Evolutionary conservation across 2,329 filamentous ascomycete species (phyloP).

Genomic region (Aspergillus sp.): DNA sequence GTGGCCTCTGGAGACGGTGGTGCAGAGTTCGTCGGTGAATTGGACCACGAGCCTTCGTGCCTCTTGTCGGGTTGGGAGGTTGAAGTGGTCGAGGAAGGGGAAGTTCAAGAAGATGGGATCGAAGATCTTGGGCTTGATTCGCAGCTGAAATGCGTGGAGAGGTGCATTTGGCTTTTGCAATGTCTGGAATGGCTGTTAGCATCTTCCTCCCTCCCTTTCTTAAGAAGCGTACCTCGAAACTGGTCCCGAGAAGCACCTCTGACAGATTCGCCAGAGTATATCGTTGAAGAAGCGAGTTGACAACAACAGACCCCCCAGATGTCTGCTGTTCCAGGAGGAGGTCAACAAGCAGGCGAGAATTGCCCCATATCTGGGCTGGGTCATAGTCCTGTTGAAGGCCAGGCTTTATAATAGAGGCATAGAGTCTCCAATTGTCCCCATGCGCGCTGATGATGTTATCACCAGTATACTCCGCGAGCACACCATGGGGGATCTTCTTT

Average conservation of each 20-base stretch:
- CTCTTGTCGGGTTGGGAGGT: slow-evolving; percentile 25
- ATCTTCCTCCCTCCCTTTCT: background rate
- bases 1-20: background rate
- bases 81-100: slow-evolving; percentile 28
- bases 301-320: background rate
- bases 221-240: background rate
- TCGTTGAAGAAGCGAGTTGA: slow-evolving; percentile 9
- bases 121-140: slow-evolving; percentile 35
- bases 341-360: no score
- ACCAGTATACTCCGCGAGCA: background rate
- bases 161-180: background rate
- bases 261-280: slow-evolving; percentile 10
- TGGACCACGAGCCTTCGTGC: slow-evolving; percentile 24
- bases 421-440: background rate
- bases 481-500: background rate
- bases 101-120: slow-evolving; percentile 38
- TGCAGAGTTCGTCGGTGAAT: background rate
- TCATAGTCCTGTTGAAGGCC: background rate
- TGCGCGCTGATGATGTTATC: background rate
- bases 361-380: no score
- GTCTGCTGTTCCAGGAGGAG: background rate
- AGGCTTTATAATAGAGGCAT: background rate
- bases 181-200: background rate
- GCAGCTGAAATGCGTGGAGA: slow-evolving; percentile 10
- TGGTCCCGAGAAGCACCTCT: background rate